Evolutionary conservation across 2,329 filamentous ascomycete species (phyloP).

Genomic region (Apiospora malaysiana): DNA sequence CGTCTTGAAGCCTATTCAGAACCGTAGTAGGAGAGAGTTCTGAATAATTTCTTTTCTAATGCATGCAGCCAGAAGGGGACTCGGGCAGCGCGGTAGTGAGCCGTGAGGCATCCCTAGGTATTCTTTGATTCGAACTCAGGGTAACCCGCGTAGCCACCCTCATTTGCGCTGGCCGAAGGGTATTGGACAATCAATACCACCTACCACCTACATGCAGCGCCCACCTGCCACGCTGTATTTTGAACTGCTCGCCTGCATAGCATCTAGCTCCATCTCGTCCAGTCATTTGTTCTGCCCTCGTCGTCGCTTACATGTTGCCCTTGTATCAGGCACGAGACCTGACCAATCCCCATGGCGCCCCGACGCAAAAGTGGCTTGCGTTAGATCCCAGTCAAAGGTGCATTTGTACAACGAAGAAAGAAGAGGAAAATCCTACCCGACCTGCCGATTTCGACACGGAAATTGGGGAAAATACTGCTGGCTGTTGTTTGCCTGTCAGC

Average conservation of each 20-base stretch:
- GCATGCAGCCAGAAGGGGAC: neutral
- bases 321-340: conserved; percentile 9
- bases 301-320: neutral
- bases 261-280: conserved; percentile 2
- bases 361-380: conserved; percentile 7
- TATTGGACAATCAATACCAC: neutral
- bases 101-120: neutral
- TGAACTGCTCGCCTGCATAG: neutral
- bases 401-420: conserved; percentile 13
- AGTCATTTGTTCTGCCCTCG: neutral
- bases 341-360: neutral
- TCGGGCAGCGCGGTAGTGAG: conserved; percentile 6
- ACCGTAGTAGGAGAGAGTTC: neutral
- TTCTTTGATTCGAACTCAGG: conserved; percentile 5
- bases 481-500: too few species aligned
- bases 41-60: neutral
- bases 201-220: neutral
- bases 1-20: neutral
- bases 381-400: conserved; percentile 18
- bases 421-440: neutral
- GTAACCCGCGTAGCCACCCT: neutral
- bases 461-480: neutral
- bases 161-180: neutral
- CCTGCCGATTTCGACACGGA: neutral
- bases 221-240: conserved; percentile 16